A percentile compares a stretch with the other conserved stretches of the same genome.
Evolutionary conservation across 2,329 filamentous ascomycete genomes (phyloP).

Genomic region (Phyllosticta paracitricarpa): DNA sequence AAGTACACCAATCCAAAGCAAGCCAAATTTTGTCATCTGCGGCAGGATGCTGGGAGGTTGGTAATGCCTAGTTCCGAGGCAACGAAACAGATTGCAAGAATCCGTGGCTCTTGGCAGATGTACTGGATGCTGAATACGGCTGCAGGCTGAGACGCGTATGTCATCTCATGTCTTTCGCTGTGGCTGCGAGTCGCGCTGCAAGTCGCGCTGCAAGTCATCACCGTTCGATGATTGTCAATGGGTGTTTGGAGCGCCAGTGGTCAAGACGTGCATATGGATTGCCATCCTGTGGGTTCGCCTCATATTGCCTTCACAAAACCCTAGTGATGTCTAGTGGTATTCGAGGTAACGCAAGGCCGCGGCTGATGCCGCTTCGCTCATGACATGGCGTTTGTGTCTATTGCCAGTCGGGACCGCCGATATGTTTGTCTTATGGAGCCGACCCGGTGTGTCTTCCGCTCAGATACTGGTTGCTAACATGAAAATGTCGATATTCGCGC

Average conservation of each 20-base stretch:
- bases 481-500: not conserved
- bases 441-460: not conserved
- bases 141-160: not conserved
- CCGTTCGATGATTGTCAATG: not conserved
- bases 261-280: not conserved
- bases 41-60: not conserved
- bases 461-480: not conserved
- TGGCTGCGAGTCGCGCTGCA: not conserved
- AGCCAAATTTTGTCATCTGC: not conserved
- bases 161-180: not conserved
- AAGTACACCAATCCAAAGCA: not conserved
- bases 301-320: not conserved
- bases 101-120: not conserved
- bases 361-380: not conserved
- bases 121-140: not conserved
- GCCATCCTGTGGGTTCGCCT: not conserved
- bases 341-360: not conserved
- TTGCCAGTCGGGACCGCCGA: not conserved
- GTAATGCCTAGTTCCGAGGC: not conserved
- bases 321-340: not conserved
- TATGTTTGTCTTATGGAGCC: not conserved
- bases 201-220: not conserved
- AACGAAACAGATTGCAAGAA: not conserved
- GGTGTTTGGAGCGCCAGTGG: not conserved
- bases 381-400: not conserved